Evolutionary conservation across 768 basidiomycete genomes (phyloP), one percentile per base, ranked within the genome.

Genomic region (Dictyophora rubrovolvata): DNA sequence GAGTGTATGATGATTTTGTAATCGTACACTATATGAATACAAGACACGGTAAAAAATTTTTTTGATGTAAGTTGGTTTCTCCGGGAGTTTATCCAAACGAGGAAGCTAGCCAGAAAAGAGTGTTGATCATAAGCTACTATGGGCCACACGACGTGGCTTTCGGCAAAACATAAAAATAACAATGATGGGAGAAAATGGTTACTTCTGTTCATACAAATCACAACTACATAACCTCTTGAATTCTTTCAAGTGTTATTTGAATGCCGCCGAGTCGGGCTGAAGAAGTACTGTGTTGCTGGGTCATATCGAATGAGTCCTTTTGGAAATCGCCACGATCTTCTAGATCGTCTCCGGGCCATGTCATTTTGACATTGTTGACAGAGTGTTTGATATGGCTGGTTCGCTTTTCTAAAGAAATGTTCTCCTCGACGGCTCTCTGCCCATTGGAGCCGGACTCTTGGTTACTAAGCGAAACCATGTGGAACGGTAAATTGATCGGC

Each of bases 191-290:
- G 42, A 12, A n/a, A 42, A 42, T 3, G 11, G 42, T 14, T 12
- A 42, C n/a, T 42, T 42, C 42, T n/a, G 42, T 12, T 42, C 28
- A 42, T 42, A 42, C 42, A 42, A 42, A 12, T 42, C 12, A 12
- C 12, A 56, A n/a, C 42, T 56, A 56, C n/a, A 56, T 56, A 7
- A 56, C 55, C 47, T 56, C 55, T 49, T 56, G 55, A 28, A 56
- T 56, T 48, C 48, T 46, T 48, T 56, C 55, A 21, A 56, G 18
- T 22, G 55, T 56, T 28, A 56, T 33, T 18, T 28, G 55, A n/a
- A 56, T 56, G 11, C 46, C 42, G 5, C 55, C 55, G 17, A 46
- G 14, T 18, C 16, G 17, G 17, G 54, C 5, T 8, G 34, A 55
- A n/a, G 42, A n/a, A 42, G 14, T 42, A n/a, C 42, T 42, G 7